phyloP scores from a whole-genome alignment of 1,284 basidiomycete genomes.

The Pseudozyma flocculosa region DNA sequence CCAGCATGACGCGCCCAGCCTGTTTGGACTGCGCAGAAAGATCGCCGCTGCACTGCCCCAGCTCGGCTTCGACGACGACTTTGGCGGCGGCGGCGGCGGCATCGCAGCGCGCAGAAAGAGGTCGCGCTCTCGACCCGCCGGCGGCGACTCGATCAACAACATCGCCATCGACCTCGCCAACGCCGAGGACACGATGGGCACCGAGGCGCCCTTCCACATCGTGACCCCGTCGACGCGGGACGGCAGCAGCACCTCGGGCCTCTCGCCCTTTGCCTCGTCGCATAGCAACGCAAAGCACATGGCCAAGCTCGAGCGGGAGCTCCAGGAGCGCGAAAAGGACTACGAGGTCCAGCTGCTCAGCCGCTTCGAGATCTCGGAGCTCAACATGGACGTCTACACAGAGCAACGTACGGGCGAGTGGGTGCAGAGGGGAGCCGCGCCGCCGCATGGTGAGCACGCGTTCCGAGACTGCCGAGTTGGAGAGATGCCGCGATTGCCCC shows the following conservation, averaged over 20 bases:
- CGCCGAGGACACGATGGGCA: background rate
- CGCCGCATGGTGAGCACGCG: background rate
- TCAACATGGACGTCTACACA: constrained; percentile 29
- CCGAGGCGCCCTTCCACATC: background rate
- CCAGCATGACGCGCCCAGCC: constrained; percentile 15
- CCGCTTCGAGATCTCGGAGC: constrained; percentile 25
- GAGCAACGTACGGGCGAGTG: constrained; percentile 28
- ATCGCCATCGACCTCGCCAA: too few relatives aligned
- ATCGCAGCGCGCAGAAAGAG: too few relatives aligned
- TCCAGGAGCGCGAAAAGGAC: constrained; percentile 21
- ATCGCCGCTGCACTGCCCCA: constrained; percentile 20
- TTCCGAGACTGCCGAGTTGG: too few relatives aligned
- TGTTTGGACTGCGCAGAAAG: constrained; percentile 24
- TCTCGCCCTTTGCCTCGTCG: constrained; percentile 1
- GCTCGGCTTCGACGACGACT: background rate
- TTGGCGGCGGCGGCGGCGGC: too few relatives aligned
- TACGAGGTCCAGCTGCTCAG: constrained; percentile 27
- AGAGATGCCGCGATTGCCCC: too few relatives aligned
- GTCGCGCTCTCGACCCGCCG: too few relatives aligned
- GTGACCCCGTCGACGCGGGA: background rate
- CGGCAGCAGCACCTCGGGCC: constrained; percentile 3
- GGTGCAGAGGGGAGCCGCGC: background rate
- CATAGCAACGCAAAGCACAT: constrained; percentile 13
- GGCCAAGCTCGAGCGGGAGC: constrained; percentile 22
- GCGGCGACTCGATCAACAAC: too few relatives aligned